These are phyloP conservation scores for Pleoardoris graminearum DNA, from an alignment of 2,329 filamentous ascomycete species.

Conservation along the genomic window DNA sequence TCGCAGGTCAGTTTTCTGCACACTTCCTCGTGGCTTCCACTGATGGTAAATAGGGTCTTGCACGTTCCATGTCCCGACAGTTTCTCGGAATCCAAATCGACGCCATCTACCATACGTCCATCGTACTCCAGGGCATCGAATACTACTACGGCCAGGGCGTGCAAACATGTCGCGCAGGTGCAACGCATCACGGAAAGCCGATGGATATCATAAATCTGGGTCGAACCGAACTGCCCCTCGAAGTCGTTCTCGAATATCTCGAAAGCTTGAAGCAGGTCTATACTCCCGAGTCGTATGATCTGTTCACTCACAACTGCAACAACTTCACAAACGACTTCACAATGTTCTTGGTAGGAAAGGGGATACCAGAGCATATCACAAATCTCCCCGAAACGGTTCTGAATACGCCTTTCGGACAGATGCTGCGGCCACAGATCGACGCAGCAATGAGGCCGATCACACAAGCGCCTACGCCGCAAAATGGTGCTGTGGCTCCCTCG, in stretches of 20 bases:
- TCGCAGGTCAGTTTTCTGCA: slow-evolving; percentile 41
- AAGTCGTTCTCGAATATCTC: slow-evolving; percentile 84
- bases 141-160: slow-evolving; percentile 91
- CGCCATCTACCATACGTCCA: slow-evolving; percentile 92
- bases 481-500: slow-evolving; percentile 17
- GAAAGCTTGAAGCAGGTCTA: slow-evolving; percentile 82
- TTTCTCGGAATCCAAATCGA: slow-evolving; percentile 75
- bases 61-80: slow-evolving; percentile 57
- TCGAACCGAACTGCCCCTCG: slow-evolving; percentile 74
- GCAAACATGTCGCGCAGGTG: slow-evolving; percentile 76
- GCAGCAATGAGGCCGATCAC: slow-evolving; percentile 64
- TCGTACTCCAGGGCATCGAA: slow-evolving; percentile 82
- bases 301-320: slow-evolving; percentile 93
- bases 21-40: not conserved
- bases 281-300: slow-evolving; percentile 80
- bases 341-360: slow-evolving; percentile 84
- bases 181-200: slow-evolving; percentile 83
- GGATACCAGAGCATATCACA: slow-evolving; percentile 84
- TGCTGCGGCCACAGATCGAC: slow-evolving; percentile 79
- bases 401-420: slow-evolving; percentile 82
- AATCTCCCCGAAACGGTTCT: slow-evolving; percentile 85
- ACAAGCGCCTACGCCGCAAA: slow-evolving; percentile 57
- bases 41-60: slow-evolving; percentile 53
- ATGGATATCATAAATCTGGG: slow-evolving; percentile 77
- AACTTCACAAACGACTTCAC: slow-evolving; percentile 94